Evolutionary conservation across 371 early-diverging fungal genomes (phyloP), one percentile per base, ranked within the genome.

Genomic region (Parasitella parasitica): DNA sequence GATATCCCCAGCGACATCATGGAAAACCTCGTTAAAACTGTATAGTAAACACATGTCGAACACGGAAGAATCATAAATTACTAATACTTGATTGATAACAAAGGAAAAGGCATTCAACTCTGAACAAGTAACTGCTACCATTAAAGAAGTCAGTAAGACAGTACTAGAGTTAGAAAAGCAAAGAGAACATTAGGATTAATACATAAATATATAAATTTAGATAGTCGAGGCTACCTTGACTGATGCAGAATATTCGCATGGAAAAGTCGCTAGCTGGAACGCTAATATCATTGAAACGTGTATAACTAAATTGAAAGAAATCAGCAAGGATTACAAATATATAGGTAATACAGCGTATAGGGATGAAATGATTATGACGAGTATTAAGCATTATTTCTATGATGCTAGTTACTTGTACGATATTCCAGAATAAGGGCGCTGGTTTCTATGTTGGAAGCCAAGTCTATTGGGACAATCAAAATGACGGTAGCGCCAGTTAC

Each of bases 401-500:
- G 11, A 8, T 24, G 16, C 39, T 11, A 63, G 89, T 87, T 26
- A 89, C 86, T 11, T 89, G 89, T 66, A 83, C 87, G 7, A 87
- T 91, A 38, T 83, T 91, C 86, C 90, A 91, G 74, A 86, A 85
- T 64, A 90, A 82, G 56, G 89, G 92, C 18, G 89, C 88, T 41
- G 92, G 92, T 16, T 83, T 91, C 48, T 90, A 90, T 66, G 84
- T 85, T 24, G 89, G 89, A 15, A 87, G 86, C 28, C 83, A 86
- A 8, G 89, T 88, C 57, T 90, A 82, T 67, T 91, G 91, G 91
- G 90, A 91, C 59, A 84, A 81, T 57, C 73, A 84, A 36, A 83
- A 77, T 28, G 88, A 89, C 67, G 89, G 88, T 82, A 82, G 80
- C 67, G 83, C 85, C 18, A 86, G 84, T 36, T 88, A 84, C 71